phyloP scores from a whole-genome alignment of 2,329 filamentous ascomycete species.

The Diaporthe longicolla region DNA sequence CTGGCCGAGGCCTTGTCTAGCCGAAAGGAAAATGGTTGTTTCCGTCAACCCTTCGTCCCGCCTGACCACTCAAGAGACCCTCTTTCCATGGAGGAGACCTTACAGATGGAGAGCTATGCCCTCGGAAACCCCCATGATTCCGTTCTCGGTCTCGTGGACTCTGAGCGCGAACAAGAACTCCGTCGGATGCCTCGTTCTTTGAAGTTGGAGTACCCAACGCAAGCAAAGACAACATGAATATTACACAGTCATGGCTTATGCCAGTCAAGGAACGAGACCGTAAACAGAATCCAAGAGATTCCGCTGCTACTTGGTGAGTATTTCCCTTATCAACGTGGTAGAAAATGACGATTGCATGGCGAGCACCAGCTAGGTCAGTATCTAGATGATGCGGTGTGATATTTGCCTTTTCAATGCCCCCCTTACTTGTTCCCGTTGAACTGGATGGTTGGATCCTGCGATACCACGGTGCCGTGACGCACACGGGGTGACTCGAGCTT shows the following conservation, averaged over 20 bases:
- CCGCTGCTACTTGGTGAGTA: background rate
- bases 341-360: background rate
- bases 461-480: background rate
- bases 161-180: constrained; percentile 44
- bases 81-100: background rate
- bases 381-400: background rate
- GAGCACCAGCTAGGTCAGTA: no score
- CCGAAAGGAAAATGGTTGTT: background rate
- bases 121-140: constrained; percentile 40
- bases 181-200: background rate
- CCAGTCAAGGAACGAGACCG: background rate
- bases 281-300: background rate
- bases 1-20: background rate
- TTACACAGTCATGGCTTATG: background rate
- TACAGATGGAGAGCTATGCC: constrained; percentile 40
- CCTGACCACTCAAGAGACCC: background rate
- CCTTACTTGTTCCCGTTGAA: background rate
- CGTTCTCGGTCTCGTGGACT: constrained; percentile 41
- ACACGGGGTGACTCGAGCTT: background rate
- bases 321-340: background rate
- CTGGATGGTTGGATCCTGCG: background rate
- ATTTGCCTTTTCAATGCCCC: background rate
- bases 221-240: background rate
- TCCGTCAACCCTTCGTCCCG: background rate
- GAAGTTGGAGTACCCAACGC: background rate